A percentile compares a stretch with the other conserved stretches of the same genome.
These are phyloP conservation scores for Leccinum subgranulosum DNA, from an alignment of 768 basidiomycete genomes.

Conservation along the genomic window DNA sequence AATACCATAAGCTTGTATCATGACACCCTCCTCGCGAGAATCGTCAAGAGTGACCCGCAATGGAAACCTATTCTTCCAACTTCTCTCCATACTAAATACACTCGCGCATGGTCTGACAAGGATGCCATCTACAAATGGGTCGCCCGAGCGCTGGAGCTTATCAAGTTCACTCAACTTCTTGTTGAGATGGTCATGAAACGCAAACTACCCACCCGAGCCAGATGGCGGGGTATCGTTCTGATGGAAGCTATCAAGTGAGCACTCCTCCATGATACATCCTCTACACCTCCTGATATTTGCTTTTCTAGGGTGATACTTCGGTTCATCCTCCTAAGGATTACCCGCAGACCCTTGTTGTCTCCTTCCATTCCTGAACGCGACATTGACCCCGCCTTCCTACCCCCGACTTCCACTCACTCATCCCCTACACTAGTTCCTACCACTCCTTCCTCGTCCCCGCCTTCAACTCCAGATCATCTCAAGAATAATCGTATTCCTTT, in stretches of 20 bases:
- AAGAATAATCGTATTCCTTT: slow-evolving; percentile 72
- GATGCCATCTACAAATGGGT: slow-evolving; percentile 73
- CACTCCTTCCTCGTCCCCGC: slow-evolving; percentile 51
- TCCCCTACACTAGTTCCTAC: slow-evolving; percentile 63
- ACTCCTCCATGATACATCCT: neutral
- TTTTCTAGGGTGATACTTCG: slow-evolving; percentile 67
- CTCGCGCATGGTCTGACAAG: slow-evolving; percentile 79
- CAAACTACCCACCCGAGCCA: slow-evolving; percentile 57
- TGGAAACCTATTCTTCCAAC: slow-evolving; percentile 74
- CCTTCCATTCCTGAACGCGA: slow-evolving; percentile 87
- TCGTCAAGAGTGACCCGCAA: slow-evolving; percentile 61
- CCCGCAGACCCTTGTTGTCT: slow-evolving; percentile 69
- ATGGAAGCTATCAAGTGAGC: slow-evolving; percentile 85
- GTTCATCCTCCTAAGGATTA: slow-evolving; percentile 67
- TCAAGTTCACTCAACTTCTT: slow-evolving; percentile 79
- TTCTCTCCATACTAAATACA: slow-evolving; percentile 83
- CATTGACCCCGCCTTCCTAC: slow-evolving; percentile 70
- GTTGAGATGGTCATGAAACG: slow-evolving; percentile 86
- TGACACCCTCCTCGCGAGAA: slow-evolving; percentile 79
- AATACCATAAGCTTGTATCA: slow-evolving; percentile 93
- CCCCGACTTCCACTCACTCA: slow-evolving; percentile 48
- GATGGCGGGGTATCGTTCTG: slow-evolving; percentile 75
- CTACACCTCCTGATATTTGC: slow-evolving; percentile 4
- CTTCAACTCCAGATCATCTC: slow-evolving; percentile 74
- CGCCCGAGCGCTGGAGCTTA: slow-evolving; percentile 68